Evolutionary conservation across 2,329 filamentous ascomycete genomes (phyloP).

Genomic region (Cercospora beticola): DNA sequence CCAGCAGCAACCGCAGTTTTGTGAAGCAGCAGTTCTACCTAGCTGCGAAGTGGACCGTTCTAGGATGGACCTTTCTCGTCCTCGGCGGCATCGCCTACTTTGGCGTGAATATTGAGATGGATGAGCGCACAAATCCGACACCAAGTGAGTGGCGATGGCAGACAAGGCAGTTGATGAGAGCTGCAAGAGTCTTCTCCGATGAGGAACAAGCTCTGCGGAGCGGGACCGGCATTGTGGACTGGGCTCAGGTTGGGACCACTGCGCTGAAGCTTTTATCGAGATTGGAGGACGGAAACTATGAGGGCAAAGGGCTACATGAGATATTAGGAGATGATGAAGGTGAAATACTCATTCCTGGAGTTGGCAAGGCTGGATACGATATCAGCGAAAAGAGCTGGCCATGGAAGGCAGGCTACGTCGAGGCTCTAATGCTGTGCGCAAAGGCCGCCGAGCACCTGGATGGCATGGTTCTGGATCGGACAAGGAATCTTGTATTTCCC

Average conservation of each 20-base stretch:
- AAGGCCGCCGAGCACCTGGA: constrained; percentile 78
- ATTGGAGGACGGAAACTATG: constrained; percentile 66
- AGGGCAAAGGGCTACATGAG: constrained; percentile 66
- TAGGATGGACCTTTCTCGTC: constrained; percentile 63
- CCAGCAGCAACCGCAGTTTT: constrained; percentile 72
- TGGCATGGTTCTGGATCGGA: constrained; percentile 71
- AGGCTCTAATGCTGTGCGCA: constrained; percentile 74
- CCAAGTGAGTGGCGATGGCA: constrained; percentile 77
- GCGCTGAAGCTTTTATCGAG: constrained; percentile 61
- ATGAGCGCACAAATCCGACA: constrained; percentile 75
- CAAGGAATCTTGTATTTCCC: constrained; percentile 65
- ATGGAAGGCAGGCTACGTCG: constrained; percentile 84
- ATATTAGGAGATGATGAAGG: constrained; percentile 48
- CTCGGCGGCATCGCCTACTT: constrained; percentile 62
- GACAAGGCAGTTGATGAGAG: constrained; percentile 67
- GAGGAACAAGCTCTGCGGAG: constrained; percentile 54
- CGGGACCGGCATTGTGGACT: constrained; percentile 64
- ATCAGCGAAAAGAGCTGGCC: constrained; percentile 73
- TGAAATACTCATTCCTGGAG: constrained; percentile 47
- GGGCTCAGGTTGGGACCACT: constrained; percentile 64
- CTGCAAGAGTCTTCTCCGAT: constrained; percentile 49
- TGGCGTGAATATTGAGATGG: constrained; percentile 68
- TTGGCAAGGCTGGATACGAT: constrained; percentile 63
- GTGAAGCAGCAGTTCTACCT: constrained; percentile 69
- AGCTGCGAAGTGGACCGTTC: constrained; percentile 65